Conservation (phyloP, 2,329 filamentous ascomycete species). For the Scedosporium dehoogii region DNA sequence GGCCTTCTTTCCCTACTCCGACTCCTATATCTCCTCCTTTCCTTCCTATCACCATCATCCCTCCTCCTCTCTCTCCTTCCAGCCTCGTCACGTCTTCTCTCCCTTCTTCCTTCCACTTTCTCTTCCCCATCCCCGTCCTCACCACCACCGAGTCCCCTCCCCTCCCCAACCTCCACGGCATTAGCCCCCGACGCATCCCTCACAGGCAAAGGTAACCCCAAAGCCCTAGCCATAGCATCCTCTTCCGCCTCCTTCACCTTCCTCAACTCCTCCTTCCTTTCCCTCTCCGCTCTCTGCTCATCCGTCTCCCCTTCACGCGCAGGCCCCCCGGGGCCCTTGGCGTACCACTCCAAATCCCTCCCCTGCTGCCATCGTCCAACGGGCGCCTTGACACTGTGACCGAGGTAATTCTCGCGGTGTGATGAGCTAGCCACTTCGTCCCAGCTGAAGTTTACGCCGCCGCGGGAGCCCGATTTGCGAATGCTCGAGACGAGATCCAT, state of each 20-base stretch:
- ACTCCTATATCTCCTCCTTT: slow-evolving; percentile 22
- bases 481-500: slow-evolving; percentile 95
- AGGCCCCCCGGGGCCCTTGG: slow-evolving; percentile 40
- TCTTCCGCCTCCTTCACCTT: slow-evolving; percentile 86
- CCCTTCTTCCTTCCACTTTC: slow-evolving; percentile 12
- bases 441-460: slow-evolving; percentile 95
- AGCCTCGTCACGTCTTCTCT: slow-evolving; percentile 11
- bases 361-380: slow-evolving; percentile 88
- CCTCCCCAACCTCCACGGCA: slow-evolving; percentile 50
- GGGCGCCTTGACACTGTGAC: slow-evolving; percentile 84
- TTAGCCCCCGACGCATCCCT: slow-evolving; percentile 54
- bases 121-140: slow-evolving; percentile 13
- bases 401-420: slow-evolving; percentile 84
- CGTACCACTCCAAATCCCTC: slow-evolving; percentile 56
- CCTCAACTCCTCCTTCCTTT: slow-evolving; percentile 67
- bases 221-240: slow-evolving; percentile 73
- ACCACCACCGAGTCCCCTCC: slow-evolving; percentile 23
- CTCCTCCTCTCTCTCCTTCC: slow-evolving; percentile 13
- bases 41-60: slow-evolving; percentile 10
- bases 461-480: slow-evolving; percentile 81
- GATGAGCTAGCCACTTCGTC: slow-evolving; percentile 79
- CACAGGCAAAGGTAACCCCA: slow-evolving; percentile 66
- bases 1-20: slow-evolving; percentile 20
- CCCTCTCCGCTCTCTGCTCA: slow-evolving; percentile 47
- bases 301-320: slow-evolving; percentile 39